Percentiles rank a stretch among this genome's conserved stretches.
phyloP scores from a whole-genome alignment of 768 basidiomycete genomes.

The Rhodotorula diobovata region DNA sequence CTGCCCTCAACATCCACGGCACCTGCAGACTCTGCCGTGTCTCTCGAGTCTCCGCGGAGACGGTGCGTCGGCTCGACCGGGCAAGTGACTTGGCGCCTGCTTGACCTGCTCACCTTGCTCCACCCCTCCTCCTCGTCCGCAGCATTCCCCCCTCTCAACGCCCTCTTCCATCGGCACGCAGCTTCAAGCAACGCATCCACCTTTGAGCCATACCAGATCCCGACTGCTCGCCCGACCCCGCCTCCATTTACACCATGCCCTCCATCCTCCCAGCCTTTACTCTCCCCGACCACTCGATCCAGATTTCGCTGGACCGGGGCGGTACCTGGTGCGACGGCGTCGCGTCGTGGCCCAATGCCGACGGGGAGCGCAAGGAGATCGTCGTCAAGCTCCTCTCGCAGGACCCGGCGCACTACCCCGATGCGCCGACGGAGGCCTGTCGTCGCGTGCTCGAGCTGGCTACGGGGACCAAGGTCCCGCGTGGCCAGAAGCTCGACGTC shows the following conservation, averaged over 20 bases:
- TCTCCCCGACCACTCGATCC: conserved; percentile 39
- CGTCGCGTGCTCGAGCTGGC: conserved; percentile 75
- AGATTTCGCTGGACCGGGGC: conserved; percentile 81
- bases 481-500: conserved; percentile 45
- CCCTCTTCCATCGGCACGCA: too few relatives aligned
- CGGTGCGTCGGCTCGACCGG: too few relatives aligned
- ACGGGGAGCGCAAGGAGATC: conserved; percentile 64
- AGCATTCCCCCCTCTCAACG: too few relatives aligned
- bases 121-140: too few relatives aligned
- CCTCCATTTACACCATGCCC: conserved; percentile 1
- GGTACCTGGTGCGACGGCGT: conserved; percentile 85
- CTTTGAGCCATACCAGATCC: too few relatives aligned
- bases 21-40: too few relatives aligned
- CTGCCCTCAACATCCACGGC: too few relatives aligned
- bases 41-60: too few relatives aligned
- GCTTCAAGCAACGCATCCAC: too few relatives aligned
- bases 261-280: not conserved
- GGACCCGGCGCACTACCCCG: conserved; percentile 77
- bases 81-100: too few relatives aligned
- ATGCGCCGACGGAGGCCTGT: conserved; percentile 93
- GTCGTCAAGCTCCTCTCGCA: conserved; percentile 91
- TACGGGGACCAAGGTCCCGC: conserved; percentile 62
- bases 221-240: too few relatives aligned
- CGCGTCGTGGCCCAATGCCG: conserved; percentile 64
- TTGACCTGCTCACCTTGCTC: too few relatives aligned